A percentile compares a stretch with the other conserved stretches of the same genome.
Conservation (phyloP, 2,329 filamentous ascomycete genomes). For the Colletotrichum plurivorum region DNA sequence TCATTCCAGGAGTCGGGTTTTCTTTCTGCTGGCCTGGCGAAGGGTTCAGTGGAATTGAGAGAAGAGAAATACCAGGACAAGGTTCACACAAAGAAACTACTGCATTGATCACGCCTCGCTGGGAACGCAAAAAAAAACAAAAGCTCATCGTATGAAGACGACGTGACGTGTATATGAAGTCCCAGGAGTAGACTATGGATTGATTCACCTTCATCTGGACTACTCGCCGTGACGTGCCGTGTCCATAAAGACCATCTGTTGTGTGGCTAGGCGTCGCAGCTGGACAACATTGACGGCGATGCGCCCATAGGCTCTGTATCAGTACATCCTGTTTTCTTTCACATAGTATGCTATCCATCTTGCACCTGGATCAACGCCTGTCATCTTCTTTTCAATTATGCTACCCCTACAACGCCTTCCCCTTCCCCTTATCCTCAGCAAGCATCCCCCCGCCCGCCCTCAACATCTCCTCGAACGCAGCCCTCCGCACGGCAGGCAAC, state of each 20-base stretch:
- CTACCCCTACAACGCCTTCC: neutral
- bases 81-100: slow-evolving; percentile 40
- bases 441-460: slow-evolving; percentile 64
- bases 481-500: slow-evolving; percentile 55
- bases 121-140: too few relatives aligned
- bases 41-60: slow-evolving; percentile 34
- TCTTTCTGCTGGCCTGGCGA: slow-evolving; percentile 39
- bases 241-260: too few relatives aligned
- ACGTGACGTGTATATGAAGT: slow-evolving; percentile 39
- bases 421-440: slow-evolving; percentile 45
- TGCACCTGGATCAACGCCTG: neutral
- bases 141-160: slow-evolving; percentile 25
- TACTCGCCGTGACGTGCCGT: neutral
- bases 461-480: slow-evolving; percentile 64
- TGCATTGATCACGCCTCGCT: slow-evolving; percentile 35
- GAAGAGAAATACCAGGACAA: slow-evolving; percentile 41
- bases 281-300: too few relatives aligned
- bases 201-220: slow-evolving; percentile 14
- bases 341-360: too few relatives aligned
- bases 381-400: neutral
- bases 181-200: slow-evolving; percentile 37
- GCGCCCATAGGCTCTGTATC: too few relatives aligned
- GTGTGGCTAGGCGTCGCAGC: too few relatives aligned
- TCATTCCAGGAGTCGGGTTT: slow-evolving; percentile 31
- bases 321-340: too few relatives aligned